Evolutionary conservation across 2,329 filamentous ascomycete genomes (phyloP).

Genomic region (Gyromitra esculenta): DNA sequence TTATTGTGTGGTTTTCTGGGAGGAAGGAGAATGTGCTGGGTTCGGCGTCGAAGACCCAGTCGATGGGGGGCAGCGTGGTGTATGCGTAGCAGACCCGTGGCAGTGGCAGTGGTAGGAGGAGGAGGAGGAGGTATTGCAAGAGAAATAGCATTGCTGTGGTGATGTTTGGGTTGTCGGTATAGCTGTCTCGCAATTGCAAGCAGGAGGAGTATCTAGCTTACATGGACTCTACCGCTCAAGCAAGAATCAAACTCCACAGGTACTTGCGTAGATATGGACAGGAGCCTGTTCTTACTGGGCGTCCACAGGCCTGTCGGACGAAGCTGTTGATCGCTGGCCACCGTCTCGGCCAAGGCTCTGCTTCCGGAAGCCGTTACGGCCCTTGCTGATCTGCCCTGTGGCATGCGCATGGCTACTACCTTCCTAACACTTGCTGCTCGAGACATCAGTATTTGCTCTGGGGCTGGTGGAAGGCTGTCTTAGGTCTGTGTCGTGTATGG

Average conservation of each 20-base stretch:
- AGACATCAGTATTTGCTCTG: not conserved
- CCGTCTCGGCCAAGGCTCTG: conserved; percentile 19
- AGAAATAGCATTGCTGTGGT: conserved; percentile 18
- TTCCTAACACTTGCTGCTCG: not conserved
- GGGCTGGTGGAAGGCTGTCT: no score
- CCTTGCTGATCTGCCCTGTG: conserved; percentile 16
- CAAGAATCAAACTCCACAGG: not conserved
- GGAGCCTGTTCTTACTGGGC: not conserved
- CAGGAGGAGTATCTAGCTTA: conserved; percentile 2
- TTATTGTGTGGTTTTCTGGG: not conserved
- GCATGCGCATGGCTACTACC: not conserved
- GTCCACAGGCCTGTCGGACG: not conserved
- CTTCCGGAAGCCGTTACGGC: conserved; percentile 1
- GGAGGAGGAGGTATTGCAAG: conserved; percentile 1
- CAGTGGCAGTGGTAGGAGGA: not conserved
- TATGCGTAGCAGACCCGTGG: conserved; percentile 15
- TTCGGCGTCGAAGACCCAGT: conserved; percentile 14
- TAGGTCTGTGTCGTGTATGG: no score
- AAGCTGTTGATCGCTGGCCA: not conserved
- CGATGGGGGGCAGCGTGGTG: conserved; percentile 38
- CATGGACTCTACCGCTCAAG: not conserved
- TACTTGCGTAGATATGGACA: not conserved
- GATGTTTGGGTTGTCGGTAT: not conserved
- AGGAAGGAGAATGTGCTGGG: conserved; percentile 24
- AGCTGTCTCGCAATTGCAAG: not conserved